Conservation (phyloP, 192 early-diverging fungal species). For the Backusella sp. region DNA sequence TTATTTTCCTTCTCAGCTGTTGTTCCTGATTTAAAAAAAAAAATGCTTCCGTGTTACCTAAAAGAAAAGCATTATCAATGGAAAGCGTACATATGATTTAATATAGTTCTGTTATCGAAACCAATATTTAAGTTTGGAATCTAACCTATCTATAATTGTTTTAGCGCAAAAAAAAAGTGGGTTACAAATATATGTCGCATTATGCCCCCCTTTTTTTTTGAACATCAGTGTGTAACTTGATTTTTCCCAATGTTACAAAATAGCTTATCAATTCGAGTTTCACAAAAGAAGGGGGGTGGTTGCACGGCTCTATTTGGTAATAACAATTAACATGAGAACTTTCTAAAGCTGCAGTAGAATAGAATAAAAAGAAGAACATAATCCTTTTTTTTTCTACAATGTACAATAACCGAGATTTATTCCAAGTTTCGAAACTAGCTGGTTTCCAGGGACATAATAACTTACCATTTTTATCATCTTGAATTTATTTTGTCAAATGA, state of each 20-base stretch:
- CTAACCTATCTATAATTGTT: background rate
- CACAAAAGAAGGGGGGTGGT: background rate
- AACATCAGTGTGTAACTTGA: background rate
- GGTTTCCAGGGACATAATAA: background rate
- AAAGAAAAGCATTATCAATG: background rate
- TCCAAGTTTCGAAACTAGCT: background rate
- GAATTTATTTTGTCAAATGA: background rate
- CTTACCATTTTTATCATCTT: background rate
- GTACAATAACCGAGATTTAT: background rate
- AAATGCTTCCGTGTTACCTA: background rate
- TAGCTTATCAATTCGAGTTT: background rate
- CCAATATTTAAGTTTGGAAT: slow-evolving; percentile 2
- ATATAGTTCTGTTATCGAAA: slow-evolving; percentile 3
- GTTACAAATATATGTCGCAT: background rate
- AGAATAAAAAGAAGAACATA: background rate
- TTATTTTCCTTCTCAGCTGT: background rate
- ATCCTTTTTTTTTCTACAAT: background rate
- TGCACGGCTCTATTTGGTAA: background rate
- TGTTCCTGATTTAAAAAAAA: background rate
- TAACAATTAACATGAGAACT: background rate
- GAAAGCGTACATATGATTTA: background rate
- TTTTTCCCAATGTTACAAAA: background rate
- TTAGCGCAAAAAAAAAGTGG: background rate
- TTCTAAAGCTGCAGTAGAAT: background rate
- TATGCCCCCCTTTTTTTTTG: background rate